Evolutionary conservation across 164 flowering plant species (phyloP).

Genomic region (Magnolia sinica): DNA sequence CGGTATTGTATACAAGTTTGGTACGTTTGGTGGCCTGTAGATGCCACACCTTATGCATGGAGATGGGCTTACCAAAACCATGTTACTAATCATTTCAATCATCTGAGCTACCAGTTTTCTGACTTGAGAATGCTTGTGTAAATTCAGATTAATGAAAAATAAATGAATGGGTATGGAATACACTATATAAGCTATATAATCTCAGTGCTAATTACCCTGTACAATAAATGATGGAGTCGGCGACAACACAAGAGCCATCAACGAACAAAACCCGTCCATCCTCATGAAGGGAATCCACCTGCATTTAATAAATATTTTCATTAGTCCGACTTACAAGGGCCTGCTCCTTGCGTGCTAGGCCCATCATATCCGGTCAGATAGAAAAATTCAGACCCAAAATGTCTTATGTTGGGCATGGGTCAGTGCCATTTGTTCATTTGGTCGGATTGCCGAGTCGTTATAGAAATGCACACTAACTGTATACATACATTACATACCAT

Average conservation of each 20-base stretch:
- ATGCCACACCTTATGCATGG: background rate
- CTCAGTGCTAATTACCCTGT: constrained; percentile 57
- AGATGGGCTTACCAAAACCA: background rate
- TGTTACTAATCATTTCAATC: background rate
- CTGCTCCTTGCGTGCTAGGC: background rate
- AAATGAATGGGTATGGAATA: background rate
- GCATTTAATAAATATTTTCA: constrained; percentile 20
- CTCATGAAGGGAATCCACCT: constrained; percentile 64
- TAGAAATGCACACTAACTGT: background rate
- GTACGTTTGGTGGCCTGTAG: background rate
- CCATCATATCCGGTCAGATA: too few species aligned
- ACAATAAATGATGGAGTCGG: constrained; percentile 77
- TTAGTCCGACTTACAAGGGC: background rate
- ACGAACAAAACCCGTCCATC: constrained; percentile 66
- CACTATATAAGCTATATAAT: background rate
- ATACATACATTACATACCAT: background rate
- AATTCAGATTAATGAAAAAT: too few species aligned
- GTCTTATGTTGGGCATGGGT: background rate
- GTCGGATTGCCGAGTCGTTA: background rate
- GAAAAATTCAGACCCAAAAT: too few species aligned
- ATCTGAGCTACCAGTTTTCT: too few species aligned
- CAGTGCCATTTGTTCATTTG: background rate
- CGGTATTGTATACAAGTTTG: background rate
- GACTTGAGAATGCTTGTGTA: too few species aligned
- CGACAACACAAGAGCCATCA: constrained; percentile 60